These are phyloP conservation scores for Rhizomucor miehei DNA, from an alignment of 371 early-diverging fungal genomes.

Conservation along the genomic window DNA sequence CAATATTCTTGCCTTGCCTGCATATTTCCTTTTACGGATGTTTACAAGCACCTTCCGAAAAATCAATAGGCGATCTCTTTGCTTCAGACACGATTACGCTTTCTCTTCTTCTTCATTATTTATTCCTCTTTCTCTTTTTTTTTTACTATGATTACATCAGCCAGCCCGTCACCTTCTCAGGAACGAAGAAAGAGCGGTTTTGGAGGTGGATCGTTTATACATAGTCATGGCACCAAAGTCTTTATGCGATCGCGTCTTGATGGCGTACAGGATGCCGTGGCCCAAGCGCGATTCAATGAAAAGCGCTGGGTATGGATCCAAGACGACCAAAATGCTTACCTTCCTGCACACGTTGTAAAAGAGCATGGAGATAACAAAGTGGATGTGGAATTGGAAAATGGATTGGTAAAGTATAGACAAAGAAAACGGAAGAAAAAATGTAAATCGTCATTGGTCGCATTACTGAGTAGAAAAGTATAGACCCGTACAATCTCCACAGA, in stretches of 20 bases:
- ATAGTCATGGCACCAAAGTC: constrained; percentile 46
- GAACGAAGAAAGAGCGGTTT: constrained; percentile 1
- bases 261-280: constrained; percentile 64
- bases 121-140: constrained; percentile 3
- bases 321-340: constrained; percentile 86
- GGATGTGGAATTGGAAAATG: constrained; percentile 70
- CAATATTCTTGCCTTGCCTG: too few relatives aligned
- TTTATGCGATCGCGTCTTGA: constrained; percentile 37
- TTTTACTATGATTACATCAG: not conserved
- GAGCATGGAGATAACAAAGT: constrained; percentile 57
- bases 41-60: too few relatives aligned
- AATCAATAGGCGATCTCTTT: too few relatives aligned
- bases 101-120: not conserved
- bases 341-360: constrained; percentile 77
- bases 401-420: constrained; percentile 50
- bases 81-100: not conserved
- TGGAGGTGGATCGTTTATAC: constrained; percentile 41
- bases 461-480: constrained; percentile 26
- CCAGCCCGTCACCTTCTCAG: not conserved
- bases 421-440: not conserved
- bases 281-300: constrained; percentile 77
- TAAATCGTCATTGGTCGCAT: not conserved
- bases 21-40: too few relatives aligned
- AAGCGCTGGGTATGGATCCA: constrained; percentile 97
- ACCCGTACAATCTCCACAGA: constrained; percentile 64